Conservation (phyloP, 805 yeast genomes). For the Candida silvatica region DNA sequence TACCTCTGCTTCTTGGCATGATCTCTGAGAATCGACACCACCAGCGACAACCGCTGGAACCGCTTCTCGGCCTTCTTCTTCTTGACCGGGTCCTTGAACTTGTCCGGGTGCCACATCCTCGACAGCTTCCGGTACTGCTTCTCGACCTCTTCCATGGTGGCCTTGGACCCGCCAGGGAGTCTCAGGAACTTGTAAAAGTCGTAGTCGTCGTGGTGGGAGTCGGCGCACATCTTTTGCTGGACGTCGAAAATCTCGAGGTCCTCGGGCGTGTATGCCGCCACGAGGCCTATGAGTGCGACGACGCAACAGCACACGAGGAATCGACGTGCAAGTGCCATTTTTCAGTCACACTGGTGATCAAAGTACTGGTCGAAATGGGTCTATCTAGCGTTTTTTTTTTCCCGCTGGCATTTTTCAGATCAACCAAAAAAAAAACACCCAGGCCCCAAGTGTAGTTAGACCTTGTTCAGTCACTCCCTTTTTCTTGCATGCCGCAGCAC, state of each 20-base stretch:
- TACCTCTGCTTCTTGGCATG: slow-evolving; percentile 56
- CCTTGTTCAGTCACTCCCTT: no score
- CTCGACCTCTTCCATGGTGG: slow-evolving; percentile 45
- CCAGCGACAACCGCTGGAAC: slow-evolving; percentile 70
- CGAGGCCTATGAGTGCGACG: background rate
- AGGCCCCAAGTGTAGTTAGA: no score
- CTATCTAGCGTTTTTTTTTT: no score
- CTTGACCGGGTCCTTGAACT: slow-evolving; percentile 35
- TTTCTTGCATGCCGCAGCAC: background rate
- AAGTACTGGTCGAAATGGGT: no score
- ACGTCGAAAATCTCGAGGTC: slow-evolving; percentile 79
- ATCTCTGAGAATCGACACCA: slow-evolving; percentile 63
- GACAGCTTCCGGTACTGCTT: slow-evolving; percentile 67
- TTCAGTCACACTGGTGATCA: no score
- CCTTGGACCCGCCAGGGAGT: slow-evolving; percentile 30
- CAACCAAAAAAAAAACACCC: no score
- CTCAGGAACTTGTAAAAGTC: slow-evolving; percentile 66
- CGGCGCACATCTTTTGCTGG: slow-evolving; percentile 49
- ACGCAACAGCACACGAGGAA: no score
- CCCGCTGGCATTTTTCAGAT: no score
- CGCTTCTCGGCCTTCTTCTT: slow-evolving; percentile 53
- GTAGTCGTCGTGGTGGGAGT: slow-evolving; percentile 37
- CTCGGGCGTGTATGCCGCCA: slow-evolving; percentile 24
- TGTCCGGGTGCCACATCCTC: slow-evolving; percentile 80
- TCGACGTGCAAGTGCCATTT: no score